These are phyloP conservation scores for Leccinellum albellum DNA, from an alignment of 768 basidiomycete species.

Conservation along the genomic window DNA sequence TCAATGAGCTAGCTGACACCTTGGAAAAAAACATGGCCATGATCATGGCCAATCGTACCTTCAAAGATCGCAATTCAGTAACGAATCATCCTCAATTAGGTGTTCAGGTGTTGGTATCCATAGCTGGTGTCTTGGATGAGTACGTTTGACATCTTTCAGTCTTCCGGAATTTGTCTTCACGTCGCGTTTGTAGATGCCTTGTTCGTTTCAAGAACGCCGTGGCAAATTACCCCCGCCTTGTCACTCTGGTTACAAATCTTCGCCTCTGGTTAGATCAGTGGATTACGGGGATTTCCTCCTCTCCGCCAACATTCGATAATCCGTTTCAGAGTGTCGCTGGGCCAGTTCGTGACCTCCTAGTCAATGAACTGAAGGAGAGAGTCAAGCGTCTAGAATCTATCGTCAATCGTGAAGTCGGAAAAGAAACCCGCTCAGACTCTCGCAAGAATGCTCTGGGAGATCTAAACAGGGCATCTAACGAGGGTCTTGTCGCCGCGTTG, in stretches of 20 bases:
- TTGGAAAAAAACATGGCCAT: constrained; percentile 40
- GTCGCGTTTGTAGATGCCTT: constrained; percentile 39
- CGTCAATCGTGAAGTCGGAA: constrained; percentile 46
- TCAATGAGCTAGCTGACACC: constrained; percentile 37
- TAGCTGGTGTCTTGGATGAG: constrained; percentile 51
- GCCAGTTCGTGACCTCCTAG: constrained; percentile 36
- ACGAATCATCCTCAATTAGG: constrained; percentile 29
- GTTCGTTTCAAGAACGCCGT: constrained; percentile 57
- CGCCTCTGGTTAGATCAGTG: constrained; percentile 46
- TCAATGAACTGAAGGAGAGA: constrained; percentile 28
- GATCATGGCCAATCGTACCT: constrained; percentile 32
- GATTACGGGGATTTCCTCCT: constrained; percentile 37
- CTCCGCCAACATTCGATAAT: constrained; percentile 45
- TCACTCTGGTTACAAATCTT: constrained; percentile 39
- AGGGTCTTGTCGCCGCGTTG: constrained; percentile 40
- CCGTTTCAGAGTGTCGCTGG: constrained; percentile 31
- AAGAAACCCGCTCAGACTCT: constrained; percentile 25
- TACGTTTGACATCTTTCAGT: constrained; percentile 26
- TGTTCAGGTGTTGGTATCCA: constrained; percentile 41
- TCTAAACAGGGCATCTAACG: constrained; percentile 8
- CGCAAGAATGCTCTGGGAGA: not conserved
- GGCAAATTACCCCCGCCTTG: constrained; percentile 42
- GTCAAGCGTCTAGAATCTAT: constrained; percentile 39
- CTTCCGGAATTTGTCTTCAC: constrained; percentile 15
- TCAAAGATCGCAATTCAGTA: constrained; percentile 23